Base-by-base conservation (phyloP, 2,329 filamentous ascomycete species). In the Dendryphion nanum region DNA sequence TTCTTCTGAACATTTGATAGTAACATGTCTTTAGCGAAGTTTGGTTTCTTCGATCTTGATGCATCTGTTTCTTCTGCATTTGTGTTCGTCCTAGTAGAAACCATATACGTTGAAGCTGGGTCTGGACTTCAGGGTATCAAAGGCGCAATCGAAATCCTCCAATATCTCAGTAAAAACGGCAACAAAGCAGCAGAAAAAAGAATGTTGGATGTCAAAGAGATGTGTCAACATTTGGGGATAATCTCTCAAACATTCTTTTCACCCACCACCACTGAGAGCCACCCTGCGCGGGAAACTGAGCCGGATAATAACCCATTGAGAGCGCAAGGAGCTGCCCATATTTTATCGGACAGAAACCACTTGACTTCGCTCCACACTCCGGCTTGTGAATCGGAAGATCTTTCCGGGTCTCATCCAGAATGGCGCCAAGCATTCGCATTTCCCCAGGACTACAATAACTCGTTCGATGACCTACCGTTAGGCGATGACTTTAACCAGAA, bases 21-120 rank as follows among this genome's bases (percentile, higher is more conserved):
- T 14, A 13, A 16, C 10, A 30, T 8, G n/a, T 8, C n/a, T 26
- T 13, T 30, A 30, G 29, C 29, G 16, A 30, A 17, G 16, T 30
- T 30, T 15, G 29, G 29, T 8, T 30, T 30, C 15, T 30, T 30
- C 29, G 29, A 30, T 17, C 29, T 30, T 17, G 29, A 30, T 15
- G 29, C 29, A 17, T 13, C 3, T 2, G 12, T 30, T 30, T 30
- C 29, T 3, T 8, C 8, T 14, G 29, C 29, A 13, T 30, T 30
- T 15, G 29, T 30, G 10, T 30, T 30, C 15, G 29, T 30, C 10
- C 29, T 30, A 8, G 29, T 30, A 8, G 29, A 30, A 17, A 30
- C 15, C 15, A 15, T 30, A 14, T 30, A 30, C 16, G 10, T 15
- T 8, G 16, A 2, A n/a, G 8, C 29, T 8, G 29, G 29, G 12